Conservation (phyloP, 1,284 basidiomycete genomes). For the Cutaneotrichosporon curvatum region DNA sequence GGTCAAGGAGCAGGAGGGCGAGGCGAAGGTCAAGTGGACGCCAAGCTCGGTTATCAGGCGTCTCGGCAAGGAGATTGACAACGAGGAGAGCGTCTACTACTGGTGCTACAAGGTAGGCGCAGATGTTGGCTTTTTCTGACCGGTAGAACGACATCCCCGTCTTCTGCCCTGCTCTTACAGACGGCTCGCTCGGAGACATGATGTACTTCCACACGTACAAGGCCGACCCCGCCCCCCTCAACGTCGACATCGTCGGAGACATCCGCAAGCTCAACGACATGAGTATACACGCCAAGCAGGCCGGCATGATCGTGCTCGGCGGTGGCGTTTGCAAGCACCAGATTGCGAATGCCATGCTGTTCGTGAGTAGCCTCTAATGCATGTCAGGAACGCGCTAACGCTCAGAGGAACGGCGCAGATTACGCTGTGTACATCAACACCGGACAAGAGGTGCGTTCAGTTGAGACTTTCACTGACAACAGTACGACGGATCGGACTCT, state of each 20-base stretch:
- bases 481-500: slow-evolving; percentile 94
- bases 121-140: not conserved
- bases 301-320: slow-evolving; percentile 96
- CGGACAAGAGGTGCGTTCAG: slow-evolving; percentile 66
- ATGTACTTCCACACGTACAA: slow-evolving; percentile 98
- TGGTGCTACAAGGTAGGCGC: slow-evolving; percentile 92
- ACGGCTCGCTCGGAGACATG: slow-evolving; percentile 98
- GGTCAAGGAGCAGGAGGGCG: slow-evolving; percentile 71
- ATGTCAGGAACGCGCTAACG: not conserved
- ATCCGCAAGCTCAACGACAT: slow-evolving; percentile 89
- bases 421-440: slow-evolving; percentile 98
- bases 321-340: slow-evolving; percentile 99
- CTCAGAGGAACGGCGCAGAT: slow-evolving; percentile 79
- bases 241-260: slow-evolving; percentile 90
- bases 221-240: slow-evolving; percentile 64
- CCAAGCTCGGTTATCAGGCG: slow-evolving; percentile 89
- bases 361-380: slow-evolving; percentile 53
- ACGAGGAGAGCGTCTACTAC: slow-evolving; percentile 95
- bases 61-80: slow-evolving; percentile 89
- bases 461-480: not conserved
- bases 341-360: slow-evolving; percentile 98
- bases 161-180: slow-evolving; percentile 96
- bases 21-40: slow-evolving; percentile 57
- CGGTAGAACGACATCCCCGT: slow-evolving; percentile 91
- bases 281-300: slow-evolving; percentile 78